Percentiles rank a stretch among this genome's conserved stretches.
phyloP scores from a whole-genome alignment of 305 asterid species.

The Striga hermonthica region DNA sequence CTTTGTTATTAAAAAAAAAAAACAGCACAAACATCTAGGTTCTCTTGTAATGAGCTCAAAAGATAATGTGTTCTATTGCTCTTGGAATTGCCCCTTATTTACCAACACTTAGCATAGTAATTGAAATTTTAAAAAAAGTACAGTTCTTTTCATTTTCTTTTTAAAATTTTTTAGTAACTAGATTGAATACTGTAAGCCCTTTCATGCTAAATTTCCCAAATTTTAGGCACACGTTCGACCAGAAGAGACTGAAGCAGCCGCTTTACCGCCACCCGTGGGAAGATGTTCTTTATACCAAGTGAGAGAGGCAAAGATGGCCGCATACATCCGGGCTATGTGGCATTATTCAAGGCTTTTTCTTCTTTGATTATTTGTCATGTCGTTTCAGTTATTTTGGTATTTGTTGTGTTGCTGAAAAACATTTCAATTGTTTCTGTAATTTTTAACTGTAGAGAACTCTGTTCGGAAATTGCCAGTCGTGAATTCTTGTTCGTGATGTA shows the following conservation, averaged over 20 bases:
- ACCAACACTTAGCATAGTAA: too few species aligned
- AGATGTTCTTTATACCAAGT: constrained; percentile 98
- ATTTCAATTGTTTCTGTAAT: not conserved
- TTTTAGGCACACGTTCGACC: constrained; percentile 92
- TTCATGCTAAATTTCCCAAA: constrained; percentile 12
- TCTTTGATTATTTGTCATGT: constrained; percentile 26
- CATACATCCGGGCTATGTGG: constrained; percentile 12
- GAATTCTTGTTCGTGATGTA: not conserved
- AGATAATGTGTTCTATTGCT: too few species aligned
- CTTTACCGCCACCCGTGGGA: constrained; percentile 99
- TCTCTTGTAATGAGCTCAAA: not conserved
- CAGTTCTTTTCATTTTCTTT: not conserved
- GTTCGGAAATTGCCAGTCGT: not conserved
- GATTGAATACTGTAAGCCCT: not conserved
- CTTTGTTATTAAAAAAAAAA: not conserved
- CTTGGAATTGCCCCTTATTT: too few species aligned
- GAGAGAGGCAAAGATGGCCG: constrained; percentile 31
- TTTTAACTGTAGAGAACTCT: not conserved
- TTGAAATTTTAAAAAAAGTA: too few species aligned
- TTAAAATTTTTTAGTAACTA: not conserved
- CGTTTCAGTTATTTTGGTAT: constrained; percentile 8
- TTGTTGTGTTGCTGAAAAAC: constrained; percentile 2
- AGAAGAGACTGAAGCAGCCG: constrained; percentile 97
- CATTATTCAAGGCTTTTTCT: constrained; percentile 18
- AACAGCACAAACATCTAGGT: not conserved